These are phyloP conservation scores for Aureobasidium uvarum DNA, from an alignment of 2,329 filamentous ascomycete genomes.

Conservation along the genomic window DNA sequence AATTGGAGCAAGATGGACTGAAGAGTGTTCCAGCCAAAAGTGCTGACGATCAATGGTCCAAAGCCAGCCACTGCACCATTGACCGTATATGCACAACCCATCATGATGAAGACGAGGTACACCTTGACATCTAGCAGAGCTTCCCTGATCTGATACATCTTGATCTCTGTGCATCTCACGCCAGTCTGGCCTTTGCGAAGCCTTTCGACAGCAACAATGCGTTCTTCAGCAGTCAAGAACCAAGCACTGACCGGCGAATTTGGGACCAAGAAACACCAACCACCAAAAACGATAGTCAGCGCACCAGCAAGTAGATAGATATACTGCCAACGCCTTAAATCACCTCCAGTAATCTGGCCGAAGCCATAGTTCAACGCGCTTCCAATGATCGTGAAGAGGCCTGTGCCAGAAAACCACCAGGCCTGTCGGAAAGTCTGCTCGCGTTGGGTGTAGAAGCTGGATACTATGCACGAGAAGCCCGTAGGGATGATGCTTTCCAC, in stretches of 20 bases:
- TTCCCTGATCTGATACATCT: slow-evolving; percentile 33
- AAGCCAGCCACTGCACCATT: slow-evolving; percentile 71
- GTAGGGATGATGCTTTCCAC: slow-evolving; percentile 58
- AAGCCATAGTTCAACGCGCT: slow-evolving; percentile 34
- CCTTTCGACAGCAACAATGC: slow-evolving; percentile 39
- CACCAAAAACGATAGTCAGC: slow-evolving; percentile 36
- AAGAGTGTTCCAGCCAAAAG: slow-evolving; percentile 64
- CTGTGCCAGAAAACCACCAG: slow-evolving; percentile 35
- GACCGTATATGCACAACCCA: slow-evolving; percentile 66
- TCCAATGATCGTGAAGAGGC: slow-evolving; percentile 35
- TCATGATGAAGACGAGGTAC: slow-evolving; percentile 34
- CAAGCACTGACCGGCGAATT: slow-evolving; percentile 40
- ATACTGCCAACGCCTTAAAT: slow-evolving; percentile 43
- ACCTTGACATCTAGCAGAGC: slow-evolving; percentile 33
- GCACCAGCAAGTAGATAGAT: slow-evolving; percentile 38
- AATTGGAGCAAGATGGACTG: slow-evolving; percentile 72
- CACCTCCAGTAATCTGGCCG: slow-evolving; percentile 39
- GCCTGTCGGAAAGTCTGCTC: slow-evolving; percentile 41
- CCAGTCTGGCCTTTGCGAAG: slow-evolving; percentile 41
- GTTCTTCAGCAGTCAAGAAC: slow-evolving; percentile 40
- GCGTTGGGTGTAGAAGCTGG: slow-evolving; percentile 43
- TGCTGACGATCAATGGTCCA: slow-evolving; percentile 68
- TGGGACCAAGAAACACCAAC: slow-evolving; percentile 38
- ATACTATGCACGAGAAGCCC: slow-evolving; percentile 56
- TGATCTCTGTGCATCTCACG: slow-evolving; percentile 37